A percentile compares a stretch with the other conserved stretches of the same genome.
phyloP scores from a whole-genome alignment of 768 basidiomycete genomes.

The Termitomyces sp. region DNA sequence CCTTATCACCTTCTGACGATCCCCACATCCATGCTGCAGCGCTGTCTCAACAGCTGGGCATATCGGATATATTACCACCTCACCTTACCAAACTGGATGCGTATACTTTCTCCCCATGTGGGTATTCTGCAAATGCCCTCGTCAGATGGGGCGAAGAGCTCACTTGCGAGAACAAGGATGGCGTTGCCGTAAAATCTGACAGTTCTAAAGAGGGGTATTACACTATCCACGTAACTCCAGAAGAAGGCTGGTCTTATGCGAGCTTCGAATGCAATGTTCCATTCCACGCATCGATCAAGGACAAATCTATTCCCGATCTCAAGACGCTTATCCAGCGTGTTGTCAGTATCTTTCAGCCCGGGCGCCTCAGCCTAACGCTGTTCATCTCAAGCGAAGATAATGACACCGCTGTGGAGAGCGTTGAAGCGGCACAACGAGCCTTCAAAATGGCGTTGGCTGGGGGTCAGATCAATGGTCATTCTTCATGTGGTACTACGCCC shows the following conservation, averaged over 20 bases:
- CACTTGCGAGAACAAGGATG: not conserved
- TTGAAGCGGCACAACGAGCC: slow-evolving; percentile 69
- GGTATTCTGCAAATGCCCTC: slow-evolving; percentile 93
- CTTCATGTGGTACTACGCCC: not conserved
- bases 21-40: slow-evolving; percentile 44
- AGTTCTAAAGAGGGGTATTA: slow-evolving; percentile 82
- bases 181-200: not conserved
- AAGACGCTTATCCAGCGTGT: slow-evolving; percentile 81
- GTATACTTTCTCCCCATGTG: slow-evolving; percentile 92
- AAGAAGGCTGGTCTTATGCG: slow-evolving; percentile 97
- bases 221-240: slow-evolving; percentile 97
- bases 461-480: not conserved
- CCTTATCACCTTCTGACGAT: slow-evolving; percentile 22
- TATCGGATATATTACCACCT: slow-evolving; percentile 75
- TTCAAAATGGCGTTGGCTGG: slow-evolving; percentile 62
- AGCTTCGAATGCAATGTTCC: slow-evolving; percentile 99
- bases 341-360: slow-evolving; percentile 89
- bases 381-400: slow-evolving; percentile 75
- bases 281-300: slow-evolving; percentile 22
- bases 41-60: slow-evolving; percentile 70
- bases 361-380: slow-evolving; percentile 76
- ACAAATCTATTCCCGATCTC: slow-evolving; percentile 57
- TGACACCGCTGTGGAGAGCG: slow-evolving; percentile 42
- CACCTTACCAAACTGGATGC: slow-evolving; percentile 83
- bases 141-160: slow-evolving; percentile 50